phyloP scores from a whole-genome alignment of 306 rosid species.

The Vigna trinervia region DNA sequence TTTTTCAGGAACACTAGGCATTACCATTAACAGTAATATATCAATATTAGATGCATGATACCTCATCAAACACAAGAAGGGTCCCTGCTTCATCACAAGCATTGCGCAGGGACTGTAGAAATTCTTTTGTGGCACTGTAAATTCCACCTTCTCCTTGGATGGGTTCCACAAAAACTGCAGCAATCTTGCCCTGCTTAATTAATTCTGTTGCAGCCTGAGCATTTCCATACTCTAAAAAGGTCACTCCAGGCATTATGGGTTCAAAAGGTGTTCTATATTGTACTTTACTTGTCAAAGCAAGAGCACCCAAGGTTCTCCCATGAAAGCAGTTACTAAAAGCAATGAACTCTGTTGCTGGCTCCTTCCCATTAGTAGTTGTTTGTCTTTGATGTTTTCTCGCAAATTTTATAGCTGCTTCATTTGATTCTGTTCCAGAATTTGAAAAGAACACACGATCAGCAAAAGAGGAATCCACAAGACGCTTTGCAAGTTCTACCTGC shows the following conservation, averaged over 20 bases:
- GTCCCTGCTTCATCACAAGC: constrained; percentile 87
- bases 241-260: constrained; percentile 98
- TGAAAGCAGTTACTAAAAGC: constrained; percentile 87
- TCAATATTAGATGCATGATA: constrained; percentile 41
- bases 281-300: constrained; percentile 96
- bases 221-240: constrained; percentile 82
- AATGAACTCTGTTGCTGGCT: constrained; percentile 72
- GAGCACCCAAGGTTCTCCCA: constrained; percentile 95
- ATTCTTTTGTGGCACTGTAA: constrained; percentile 85
- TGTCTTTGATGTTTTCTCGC: constrained; percentile 83
- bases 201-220: constrained; percentile 63
- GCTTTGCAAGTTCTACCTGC: constrained; percentile 89
- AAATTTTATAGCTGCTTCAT: constrained; percentile 95
- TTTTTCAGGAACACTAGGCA: neutral
- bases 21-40: neutral
- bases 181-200: constrained; percentile 72
- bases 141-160: constrained; percentile 99
- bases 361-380: constrained; percentile 53
- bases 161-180: constrained; percentile 94
- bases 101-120: constrained; percentile 65
- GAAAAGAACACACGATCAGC: constrained; percentile 90
- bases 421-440: constrained; percentile 96
- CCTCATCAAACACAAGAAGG: constrained; percentile 94
- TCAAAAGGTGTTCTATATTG: constrained; percentile 86
- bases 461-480: constrained; percentile 71